phyloP scores from a whole-genome alignment of 352 stramenopile genomes.

The Pythium aristosporum region DNA sequence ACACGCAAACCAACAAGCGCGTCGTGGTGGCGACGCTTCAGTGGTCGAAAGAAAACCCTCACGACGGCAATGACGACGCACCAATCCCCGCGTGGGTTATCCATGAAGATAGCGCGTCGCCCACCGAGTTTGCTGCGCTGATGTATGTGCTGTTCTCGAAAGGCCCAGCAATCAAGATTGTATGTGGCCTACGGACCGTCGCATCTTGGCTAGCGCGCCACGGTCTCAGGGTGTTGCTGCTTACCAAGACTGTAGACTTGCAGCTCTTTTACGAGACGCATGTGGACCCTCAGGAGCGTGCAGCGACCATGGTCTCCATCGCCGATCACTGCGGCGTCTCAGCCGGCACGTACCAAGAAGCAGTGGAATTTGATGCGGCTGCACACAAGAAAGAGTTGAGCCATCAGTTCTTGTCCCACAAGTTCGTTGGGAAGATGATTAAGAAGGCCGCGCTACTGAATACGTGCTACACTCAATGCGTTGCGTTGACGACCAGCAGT shows the following conservation, averaged over 20 bases:
- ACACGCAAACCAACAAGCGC: not conserved
- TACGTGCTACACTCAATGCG: not conserved
- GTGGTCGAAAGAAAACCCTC: not conserved
- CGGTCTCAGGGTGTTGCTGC: not conserved
- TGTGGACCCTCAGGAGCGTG: constrained; percentile 14
- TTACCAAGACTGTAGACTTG: constrained; percentile 32
- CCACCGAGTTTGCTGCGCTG: not conserved
- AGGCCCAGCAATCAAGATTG: not conserved
- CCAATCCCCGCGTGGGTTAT: not conserved
- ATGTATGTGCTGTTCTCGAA: not conserved
- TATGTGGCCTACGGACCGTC: not conserved
- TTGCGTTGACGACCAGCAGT: not conserved
- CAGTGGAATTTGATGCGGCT: not conserved
- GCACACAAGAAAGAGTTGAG: not conserved
- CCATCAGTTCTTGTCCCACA: constrained; percentile 1
- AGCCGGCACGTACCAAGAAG: not conserved
- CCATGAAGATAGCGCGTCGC: constrained; percentile 1
- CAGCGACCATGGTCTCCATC: constrained; percentile 5
- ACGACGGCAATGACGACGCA: not conserved
- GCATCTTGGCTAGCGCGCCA: constrained; percentile 18
- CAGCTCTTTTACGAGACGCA: constrained; percentile 23
- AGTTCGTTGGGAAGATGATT: not conserved
- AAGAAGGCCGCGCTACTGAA: not conserved
- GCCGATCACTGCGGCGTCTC: not conserved
- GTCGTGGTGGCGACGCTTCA: not conserved